Conservation (phyloP, 345 rosid species). For the Populus ilicifolia region DNA sequence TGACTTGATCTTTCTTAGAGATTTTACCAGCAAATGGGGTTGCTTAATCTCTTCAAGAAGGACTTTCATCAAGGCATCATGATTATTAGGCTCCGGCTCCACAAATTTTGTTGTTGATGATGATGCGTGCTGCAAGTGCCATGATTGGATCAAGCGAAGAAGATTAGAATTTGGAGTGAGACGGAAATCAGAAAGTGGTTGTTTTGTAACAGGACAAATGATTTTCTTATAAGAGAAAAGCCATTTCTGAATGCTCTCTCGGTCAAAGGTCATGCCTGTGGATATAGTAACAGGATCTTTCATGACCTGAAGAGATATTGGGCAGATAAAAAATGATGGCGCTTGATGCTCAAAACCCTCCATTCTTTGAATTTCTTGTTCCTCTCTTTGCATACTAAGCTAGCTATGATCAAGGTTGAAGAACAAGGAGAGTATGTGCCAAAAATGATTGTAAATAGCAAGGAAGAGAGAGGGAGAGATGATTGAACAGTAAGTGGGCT, state of each 20-base stretch:
- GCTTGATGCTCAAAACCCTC: not conserved
- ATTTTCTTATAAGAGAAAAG: constrained; percentile 39
- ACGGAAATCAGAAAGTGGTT: constrained; percentile 16
- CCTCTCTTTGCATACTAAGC: not conserved
- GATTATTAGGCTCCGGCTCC: not conserved
- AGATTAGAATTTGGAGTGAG: constrained; percentile 28
- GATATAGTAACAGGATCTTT: constrained; percentile 48
- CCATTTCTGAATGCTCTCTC: constrained; percentile 50
- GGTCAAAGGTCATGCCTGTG: constrained; percentile 51
- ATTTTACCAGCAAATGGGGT: constrained; percentile 9
- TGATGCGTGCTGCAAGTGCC: not conserved
- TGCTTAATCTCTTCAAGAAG: constrained; percentile 23
- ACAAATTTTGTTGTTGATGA: not conserved
- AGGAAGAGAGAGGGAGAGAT: not conserved
- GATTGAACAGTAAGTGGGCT: not conserved
- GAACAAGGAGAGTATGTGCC: no score
- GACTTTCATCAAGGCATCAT: not conserved
- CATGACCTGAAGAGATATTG: constrained; percentile 32
- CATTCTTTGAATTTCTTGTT: not conserved
- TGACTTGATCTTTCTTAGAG: constrained; percentile 21
- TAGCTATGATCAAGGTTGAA: not conserved
- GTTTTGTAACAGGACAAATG: constrained; percentile 36
- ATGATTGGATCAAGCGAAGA: constrained; percentile 23
- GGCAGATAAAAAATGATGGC: constrained; percentile 21
- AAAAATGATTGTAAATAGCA: no score